These are phyloP conservation scores for Tetrapisispora fleetii DNA, from an alignment of 805 yeast species.

Conservation along the genomic window DNA sequence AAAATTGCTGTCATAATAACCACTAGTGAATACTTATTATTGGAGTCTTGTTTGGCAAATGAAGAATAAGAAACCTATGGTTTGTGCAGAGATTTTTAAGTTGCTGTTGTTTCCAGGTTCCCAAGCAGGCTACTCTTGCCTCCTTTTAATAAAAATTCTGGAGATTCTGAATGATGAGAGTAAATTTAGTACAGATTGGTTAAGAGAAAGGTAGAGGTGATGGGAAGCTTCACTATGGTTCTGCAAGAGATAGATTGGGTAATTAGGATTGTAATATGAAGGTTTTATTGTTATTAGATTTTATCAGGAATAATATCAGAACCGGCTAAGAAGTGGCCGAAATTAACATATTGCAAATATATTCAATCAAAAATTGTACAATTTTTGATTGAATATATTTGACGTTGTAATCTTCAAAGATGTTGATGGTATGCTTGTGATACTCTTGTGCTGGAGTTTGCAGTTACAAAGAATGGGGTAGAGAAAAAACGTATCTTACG, in stretches of 20 bases:
- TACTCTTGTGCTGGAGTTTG: too few species aligned
- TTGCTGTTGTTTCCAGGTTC: neutral
- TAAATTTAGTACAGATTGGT: too few species aligned
- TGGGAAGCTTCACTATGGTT: neutral
- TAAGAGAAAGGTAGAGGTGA: neutral
- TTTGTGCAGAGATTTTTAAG: neutral
- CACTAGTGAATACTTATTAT: neutral
- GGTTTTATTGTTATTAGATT: too few species aligned
- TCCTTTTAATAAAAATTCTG: neutral
- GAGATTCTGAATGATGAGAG: neutral
- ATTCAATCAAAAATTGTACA: neutral
- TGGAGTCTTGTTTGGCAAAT: neutral
- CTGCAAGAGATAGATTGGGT: too few species aligned
- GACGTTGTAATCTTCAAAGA: too few species aligned
- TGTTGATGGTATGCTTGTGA: too few species aligned
- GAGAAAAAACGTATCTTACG: too few species aligned
- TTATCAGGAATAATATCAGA: too few species aligned
- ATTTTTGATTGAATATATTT: neutral
- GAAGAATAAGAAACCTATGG: too few species aligned
- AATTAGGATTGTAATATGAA: too few species aligned
- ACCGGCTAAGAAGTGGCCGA: neutral
- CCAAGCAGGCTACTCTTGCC: neutral
- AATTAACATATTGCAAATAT: too few species aligned
- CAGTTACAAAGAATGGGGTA: too few species aligned
- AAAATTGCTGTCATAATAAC: neutral